These are phyloP conservation scores for Saxophila tyrrhenica DNA, from an alignment of 495 filamentous ascomycete species.

Conservation along the genomic window DNA sequence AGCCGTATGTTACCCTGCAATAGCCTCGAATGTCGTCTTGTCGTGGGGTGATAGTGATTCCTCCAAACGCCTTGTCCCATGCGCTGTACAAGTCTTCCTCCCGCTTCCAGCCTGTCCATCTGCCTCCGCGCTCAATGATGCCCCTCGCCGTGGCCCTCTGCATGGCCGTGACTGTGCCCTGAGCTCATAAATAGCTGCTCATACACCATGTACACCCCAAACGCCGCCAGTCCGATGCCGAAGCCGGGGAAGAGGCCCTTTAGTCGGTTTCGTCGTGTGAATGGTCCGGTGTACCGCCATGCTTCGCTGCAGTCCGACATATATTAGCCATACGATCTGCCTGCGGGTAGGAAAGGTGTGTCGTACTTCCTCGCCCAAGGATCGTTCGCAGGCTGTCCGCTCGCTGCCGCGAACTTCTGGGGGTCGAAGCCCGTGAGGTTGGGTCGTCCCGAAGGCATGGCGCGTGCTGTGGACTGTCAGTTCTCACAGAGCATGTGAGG, in stretches of 20 bases:
- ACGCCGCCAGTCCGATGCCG: conserved; percentile 82
- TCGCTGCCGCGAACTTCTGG: conserved; percentile 55
- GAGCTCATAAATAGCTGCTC: conserved; percentile 78
- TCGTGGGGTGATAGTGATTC: background rate
- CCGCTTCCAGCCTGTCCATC: background rate
- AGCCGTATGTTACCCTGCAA: no score
- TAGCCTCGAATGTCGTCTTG: background rate
- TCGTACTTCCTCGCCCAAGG: conserved; percentile 74
- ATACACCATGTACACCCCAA: conserved; percentile 75
- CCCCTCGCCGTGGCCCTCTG: conserved; percentile 14
- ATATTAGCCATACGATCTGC: background rate
- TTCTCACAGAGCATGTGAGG: background rate
- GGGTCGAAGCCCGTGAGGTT: conserved; percentile 82
- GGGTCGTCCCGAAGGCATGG: conserved; percentile 40
- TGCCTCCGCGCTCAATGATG: conserved; percentile 10
- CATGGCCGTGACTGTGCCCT: conserved; percentile 51
- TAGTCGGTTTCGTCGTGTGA: conserved; percentile 81
- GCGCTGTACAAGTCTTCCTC: conserved; percentile 4
- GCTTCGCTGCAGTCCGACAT: conserved; percentile 51
- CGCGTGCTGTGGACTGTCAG: conserved; percentile 4
- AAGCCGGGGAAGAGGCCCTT: conserved; percentile 75
- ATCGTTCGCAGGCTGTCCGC: conserved; percentile 59
- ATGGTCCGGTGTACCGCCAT: conserved; percentile 88
- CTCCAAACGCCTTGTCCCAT: background rate
- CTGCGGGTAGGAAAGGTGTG: background rate